phyloP scores from a whole-genome alignment of 2,329 filamentous ascomycete species.

The Echinosphaeria canescens region DNA sequence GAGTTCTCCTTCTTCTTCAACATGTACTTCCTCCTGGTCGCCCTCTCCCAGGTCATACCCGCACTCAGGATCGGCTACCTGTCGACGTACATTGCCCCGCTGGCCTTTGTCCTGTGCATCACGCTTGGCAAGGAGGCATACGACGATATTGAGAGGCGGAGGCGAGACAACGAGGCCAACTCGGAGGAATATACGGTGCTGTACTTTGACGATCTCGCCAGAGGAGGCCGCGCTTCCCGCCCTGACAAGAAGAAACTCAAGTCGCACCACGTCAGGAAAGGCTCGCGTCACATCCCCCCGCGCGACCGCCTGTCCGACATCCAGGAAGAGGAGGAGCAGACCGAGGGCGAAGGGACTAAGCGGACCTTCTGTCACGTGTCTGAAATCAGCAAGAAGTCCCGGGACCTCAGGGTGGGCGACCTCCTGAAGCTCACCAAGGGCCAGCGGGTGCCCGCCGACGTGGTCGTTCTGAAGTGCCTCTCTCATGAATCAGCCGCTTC shows the following conservation, averaged over 20 bases:
- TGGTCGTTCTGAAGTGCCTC: slow-evolving; percentile 69
- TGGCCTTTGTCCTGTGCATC: slow-evolving; percentile 80
- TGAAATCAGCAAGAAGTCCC: slow-evolving; percentile 62
- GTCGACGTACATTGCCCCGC: slow-evolving; percentile 78
- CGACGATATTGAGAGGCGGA: slow-evolving; percentile 73
- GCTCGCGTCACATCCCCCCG: slow-evolving; percentile 12
- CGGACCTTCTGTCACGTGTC: slow-evolving; percentile 26
- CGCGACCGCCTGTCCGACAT: slow-evolving; percentile 37
- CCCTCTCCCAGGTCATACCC: slow-evolving; percentile 81
- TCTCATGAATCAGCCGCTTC: slow-evolving; percentile 10
- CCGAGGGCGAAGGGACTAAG: slow-evolving; percentile 17
- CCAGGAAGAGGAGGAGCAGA: slow-evolving; percentile 42
- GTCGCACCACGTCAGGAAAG: slow-evolving; percentile 17
- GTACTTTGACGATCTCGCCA: slow-evolving; percentile 37
- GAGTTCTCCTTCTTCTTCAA: slow-evolving; percentile 99
- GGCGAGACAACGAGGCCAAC: slow-evolving; percentile 84
- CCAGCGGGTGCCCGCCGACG: slow-evolving; percentile 82
- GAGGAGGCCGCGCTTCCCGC: slow-evolving; percentile 11
- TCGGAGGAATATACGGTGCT: slow-evolving; percentile 72
- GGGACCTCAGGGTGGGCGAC: slow-evolving; percentile 82
- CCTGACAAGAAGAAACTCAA: slow-evolving; percentile 19
- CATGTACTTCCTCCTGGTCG: slow-evolving; percentile 94
- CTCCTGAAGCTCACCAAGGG: slow-evolving; percentile 86
- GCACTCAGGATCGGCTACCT: slow-evolving; percentile 82
- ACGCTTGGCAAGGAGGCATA: slow-evolving; percentile 91